A percentile compares a stretch with the other conserved stretches of the same genome.
phyloP scores from a whole-genome alignment of 768 basidiomycete species.

The Chalciporus pseudorubinellus region DNA sequence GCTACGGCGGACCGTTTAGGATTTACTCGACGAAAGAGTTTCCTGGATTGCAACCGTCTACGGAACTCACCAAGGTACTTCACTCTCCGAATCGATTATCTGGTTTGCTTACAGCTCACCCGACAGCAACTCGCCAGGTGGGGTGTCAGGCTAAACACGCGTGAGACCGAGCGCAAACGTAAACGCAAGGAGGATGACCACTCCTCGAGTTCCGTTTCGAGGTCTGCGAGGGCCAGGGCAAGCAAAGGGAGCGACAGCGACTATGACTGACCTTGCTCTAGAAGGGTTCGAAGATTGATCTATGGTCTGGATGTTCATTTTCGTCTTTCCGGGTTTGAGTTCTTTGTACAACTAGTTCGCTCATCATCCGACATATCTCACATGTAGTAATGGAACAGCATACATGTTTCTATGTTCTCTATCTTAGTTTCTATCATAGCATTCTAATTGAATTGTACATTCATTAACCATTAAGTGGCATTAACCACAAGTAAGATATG shows the following conservation, averaged over 20 bases:
- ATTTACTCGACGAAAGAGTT: constrained; percentile 76
- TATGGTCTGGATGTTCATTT: constrained; percentile 7
- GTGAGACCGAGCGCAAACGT: constrained; percentile 36
- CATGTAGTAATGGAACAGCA: constrained; percentile 5
- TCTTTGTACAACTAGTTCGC: constrained; percentile 18
- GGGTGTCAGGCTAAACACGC: constrained; percentile 37
- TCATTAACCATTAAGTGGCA: no score
- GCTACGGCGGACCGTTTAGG: constrained; percentile 62
- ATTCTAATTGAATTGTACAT: constrained; percentile 12
- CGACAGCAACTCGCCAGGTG: constrained; percentile 33
- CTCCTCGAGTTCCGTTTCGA: constrained; percentile 3
- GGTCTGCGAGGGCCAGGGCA: constrained; percentile 2
- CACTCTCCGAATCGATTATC: neutral
- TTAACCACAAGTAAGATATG: neutral
- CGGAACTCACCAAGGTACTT: constrained; percentile 63
- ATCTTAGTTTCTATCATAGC: constrained; percentile 2
- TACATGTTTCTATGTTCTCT: constrained; percentile 2
- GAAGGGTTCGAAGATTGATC: constrained; percentile 3
- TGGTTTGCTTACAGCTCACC: constrained; percentile 2
- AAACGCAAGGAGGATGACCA: constrained; percentile 28
- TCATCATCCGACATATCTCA: constrained; percentile 6
- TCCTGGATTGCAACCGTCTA: constrained; percentile 66
- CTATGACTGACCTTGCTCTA: constrained; percentile 12
- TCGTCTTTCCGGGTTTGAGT: constrained; percentile 2
- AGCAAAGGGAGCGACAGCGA: constrained; percentile 26